Evolutionary conservation across 805 yeast species (phyloP), one percentile per base, ranked within the genome.

Genomic region (Yamadazyma laniorum): DNA sequence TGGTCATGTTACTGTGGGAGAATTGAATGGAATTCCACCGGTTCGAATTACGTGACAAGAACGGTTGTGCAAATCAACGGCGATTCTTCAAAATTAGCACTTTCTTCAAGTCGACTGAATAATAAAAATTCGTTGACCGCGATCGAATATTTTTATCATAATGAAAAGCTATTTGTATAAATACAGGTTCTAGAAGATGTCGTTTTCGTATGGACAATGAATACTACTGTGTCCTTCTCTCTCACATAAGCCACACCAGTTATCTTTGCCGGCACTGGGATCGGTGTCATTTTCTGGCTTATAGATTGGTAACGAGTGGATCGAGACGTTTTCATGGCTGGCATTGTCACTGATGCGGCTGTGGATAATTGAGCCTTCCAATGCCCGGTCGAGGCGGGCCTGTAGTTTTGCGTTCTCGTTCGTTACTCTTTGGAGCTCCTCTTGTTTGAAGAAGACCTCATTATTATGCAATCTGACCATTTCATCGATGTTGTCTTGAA

Each of bases 231-330:
- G 99, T 0, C 98, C 99, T 31, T 78, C 80, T 38, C 87, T 68
- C 58, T 91, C 98, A 63, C 99, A 91, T 37, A 88, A 67, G 0
- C 95, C 96, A 64, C 99, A 91, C 95, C 96, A 91, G 45, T 77
- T 72, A 18, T 65, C 65, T 30, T 90, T 72, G 1, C 96, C 96
- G 2, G 78, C 79, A 0, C 89, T 70, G 1, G 90, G 84, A 55
- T 87, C 93, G 11, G 61, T 53, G 15, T 61, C 58, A 1, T 50
- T 55, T 3, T 65, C 63, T 0, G 87, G 84, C 27, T 62, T 57
- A 40, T 75, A 78, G 1, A 80, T 67, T 21, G 75, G 77, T 19
- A 75, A 57, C 7, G 42, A 32, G 14, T 33, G 13, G 12, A 43
- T 37, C 1, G 47, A 36, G 14, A 35, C 23, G 15, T 19, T 34